A percentile compares a stretch with the other conserved stretches of the same genome.
These are phyloP conservation scores for Hyaloscypha bicolor DNA, from an alignment of 495 filamentous ascomycete species.

Conservation along the genomic window DNA sequence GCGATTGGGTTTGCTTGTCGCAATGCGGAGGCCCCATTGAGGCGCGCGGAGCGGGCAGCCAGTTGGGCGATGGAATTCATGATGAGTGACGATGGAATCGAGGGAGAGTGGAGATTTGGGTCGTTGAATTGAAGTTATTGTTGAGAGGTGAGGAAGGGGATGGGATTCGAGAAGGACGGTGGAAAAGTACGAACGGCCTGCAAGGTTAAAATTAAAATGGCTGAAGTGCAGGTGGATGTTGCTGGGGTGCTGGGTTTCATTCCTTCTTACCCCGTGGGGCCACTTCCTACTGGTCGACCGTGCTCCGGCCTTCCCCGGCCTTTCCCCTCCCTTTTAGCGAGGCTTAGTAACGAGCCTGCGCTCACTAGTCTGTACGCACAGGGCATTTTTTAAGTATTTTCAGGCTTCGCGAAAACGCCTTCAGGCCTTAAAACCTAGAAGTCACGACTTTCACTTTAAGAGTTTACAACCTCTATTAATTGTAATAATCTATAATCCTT, in stretches of 20 bases:
- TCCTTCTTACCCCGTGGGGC: background rate
- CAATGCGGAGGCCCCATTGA: constrained; percentile 25
- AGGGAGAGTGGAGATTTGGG: background rate
- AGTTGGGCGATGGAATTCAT: constrained; percentile 25
- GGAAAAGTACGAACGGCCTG: background rate
- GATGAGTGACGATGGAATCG: constrained; percentile 25
- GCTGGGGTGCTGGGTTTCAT: background rate
- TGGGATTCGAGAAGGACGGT: background rate
- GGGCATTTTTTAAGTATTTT: too few species aligned
- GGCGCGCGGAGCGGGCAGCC: constrained; percentile 24
- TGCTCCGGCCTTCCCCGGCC: background rate
- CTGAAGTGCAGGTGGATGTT: background rate
- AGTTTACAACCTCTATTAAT: too few species aligned
- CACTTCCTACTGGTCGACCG: background rate
- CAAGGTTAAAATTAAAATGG: background rate
- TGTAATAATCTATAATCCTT: too few species aligned
- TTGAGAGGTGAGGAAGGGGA: background rate
- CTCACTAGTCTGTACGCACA: too few species aligned
- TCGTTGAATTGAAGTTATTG: background rate
- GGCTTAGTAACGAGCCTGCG: too few species aligned
- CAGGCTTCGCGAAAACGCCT: too few species aligned
- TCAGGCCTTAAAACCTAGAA: too few species aligned
- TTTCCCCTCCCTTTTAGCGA: background rate
- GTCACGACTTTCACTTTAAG: too few species aligned
- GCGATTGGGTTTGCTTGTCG: constrained; percentile 27